Evolutionary conservation across 2,329 filamentous ascomycete species (phyloP), one percentile per base, ranked within the genome.

Genomic region (Penicillium sp.): DNA sequence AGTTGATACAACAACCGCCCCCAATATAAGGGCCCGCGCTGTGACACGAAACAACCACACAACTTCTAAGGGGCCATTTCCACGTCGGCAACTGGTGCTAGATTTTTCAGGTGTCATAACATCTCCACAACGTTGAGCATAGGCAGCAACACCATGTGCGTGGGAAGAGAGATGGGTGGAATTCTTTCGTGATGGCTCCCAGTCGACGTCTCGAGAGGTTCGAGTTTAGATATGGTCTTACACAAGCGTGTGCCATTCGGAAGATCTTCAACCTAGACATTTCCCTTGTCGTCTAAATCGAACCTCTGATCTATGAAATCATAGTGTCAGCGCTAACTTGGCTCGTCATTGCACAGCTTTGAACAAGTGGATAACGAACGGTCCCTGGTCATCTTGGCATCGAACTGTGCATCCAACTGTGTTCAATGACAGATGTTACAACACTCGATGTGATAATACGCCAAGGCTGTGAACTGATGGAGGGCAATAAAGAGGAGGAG

Each of bases 101-200:
- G n/a, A n/a, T n/a, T n/a, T n/a, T n/a, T 2, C 25, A 4, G 1
- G 3, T 44, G 23, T 4, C 6, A 27, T 2, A 19, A 45, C 13
- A 13, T 27, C 17, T 45, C 43, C 43, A 45, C 23, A 27, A 7
- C 25, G n/a, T 17, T 45, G 43, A n/a, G 2, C 25, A 27, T 31
- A 25, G 6, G 27, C 27, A 19, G 25, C 25, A 25, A 41, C 1
- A 8, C 19, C 38, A 12, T 21, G 2, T 8, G 0, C 1, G 12
- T 7, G 13, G 12, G 1, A 0, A 6, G 0, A 1, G n/a, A 21
- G 10, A 21, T 0, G 0, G n/a, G 36, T 12, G 2, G 0, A 0
- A 21, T 1, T 0, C 10, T 0, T 0, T 23, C 4, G 10, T 4
- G 38, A 8, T 23, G 2, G 1, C 15, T 1, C 3, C 42, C 43